phyloP scores from a whole-genome alignment of 2,329 filamentous ascomycete genomes.

The Samsoniella hepiali region DNA sequence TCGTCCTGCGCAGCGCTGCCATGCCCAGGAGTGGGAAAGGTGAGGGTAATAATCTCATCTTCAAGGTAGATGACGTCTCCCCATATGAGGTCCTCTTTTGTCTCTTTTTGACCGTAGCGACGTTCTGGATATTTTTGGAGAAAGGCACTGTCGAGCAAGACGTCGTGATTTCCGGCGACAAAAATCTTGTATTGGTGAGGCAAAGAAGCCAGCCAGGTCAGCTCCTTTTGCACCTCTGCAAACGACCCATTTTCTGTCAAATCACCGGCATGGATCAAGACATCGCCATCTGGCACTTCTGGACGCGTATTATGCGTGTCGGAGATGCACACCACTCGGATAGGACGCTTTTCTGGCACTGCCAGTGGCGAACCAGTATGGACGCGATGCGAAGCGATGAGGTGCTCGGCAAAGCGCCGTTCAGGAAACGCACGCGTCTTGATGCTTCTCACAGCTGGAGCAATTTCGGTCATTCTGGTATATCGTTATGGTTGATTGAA shows the following conservation, averaged over 20 bases:
- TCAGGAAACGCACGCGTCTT: background rate
- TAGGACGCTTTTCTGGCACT: background rate
- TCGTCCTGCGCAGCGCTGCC: constrained; percentile 6
- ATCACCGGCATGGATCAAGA: constrained; percentile 12
- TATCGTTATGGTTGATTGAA: background rate
- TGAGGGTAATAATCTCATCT: constrained; percentile 18
- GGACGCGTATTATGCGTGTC: constrained; percentile 7
- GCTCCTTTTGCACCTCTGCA: constrained; percentile 33
- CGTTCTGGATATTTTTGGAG: constrained; percentile 13
- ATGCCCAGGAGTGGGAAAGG: background rate
- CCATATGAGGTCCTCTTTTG: constrained; percentile 24
- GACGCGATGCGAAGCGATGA: background rate
- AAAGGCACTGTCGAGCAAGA: constrained; percentile 8
- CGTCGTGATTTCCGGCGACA: constrained; percentile 11
- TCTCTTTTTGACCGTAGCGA: constrained; percentile 21
- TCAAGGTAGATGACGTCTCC: constrained; percentile 25
- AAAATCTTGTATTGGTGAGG: constrained; percentile 25
- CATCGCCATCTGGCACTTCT: background rate
- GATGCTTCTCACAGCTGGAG: background rate
- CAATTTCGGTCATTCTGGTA: background rate
- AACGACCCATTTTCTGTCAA: constrained; percentile 32
- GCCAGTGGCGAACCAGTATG: background rate
- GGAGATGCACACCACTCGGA: constrained; percentile 12
- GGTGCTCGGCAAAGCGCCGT: background rate
- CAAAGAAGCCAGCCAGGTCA: constrained; percentile 33